These are phyloP conservation scores for Aspergillus fructus DNA, from an alignment of 2,329 filamentous ascomycete species.

Conservation along the genomic window DNA sequence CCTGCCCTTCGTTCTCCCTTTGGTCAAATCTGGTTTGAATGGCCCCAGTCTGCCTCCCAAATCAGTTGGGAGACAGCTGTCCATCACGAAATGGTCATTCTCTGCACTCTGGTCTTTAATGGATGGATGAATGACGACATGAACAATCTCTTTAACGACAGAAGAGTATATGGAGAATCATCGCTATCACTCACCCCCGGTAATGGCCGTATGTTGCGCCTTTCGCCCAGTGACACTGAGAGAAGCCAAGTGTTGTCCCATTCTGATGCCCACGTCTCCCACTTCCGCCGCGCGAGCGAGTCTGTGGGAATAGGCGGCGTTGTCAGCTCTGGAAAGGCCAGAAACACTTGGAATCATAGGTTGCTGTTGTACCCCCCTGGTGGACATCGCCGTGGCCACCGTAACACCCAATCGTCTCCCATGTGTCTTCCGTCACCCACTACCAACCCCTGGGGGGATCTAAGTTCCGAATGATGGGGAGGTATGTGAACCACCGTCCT, in stretches of 20 bases:
- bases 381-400: slow-evolving; percentile 14
- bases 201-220: not conserved
- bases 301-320: not conserved
- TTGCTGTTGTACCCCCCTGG: slow-evolving; percentile 12
- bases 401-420: slow-evolving; percentile 25
- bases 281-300: slow-evolving; percentile 17
- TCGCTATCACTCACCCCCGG: slow-evolving; percentile 1
- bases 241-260: slow-evolving; percentile 1
- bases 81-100: slow-evolving; percentile 22
- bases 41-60: slow-evolving; percentile 19
- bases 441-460: not conserved
- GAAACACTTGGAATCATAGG: slow-evolving; percentile 14
- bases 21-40: slow-evolving; percentile 31
- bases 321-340: not conserved
- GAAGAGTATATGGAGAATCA: not conserved
- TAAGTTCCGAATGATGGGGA: not conserved
- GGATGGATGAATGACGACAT: slow-evolving; percentile 20
- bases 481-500: not conserved
- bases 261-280: slow-evolving; percentile 7
- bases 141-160: slow-evolving; percentile 1
- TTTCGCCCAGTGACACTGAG: slow-evolving; percentile 3
- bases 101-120: slow-evolving; percentile 21
- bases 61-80: slow-evolving; percentile 24
- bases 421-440: slow-evolving; percentile 17
- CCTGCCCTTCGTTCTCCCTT: slow-evolving; percentile 25